phyloP scores from a whole-genome alignment of 2,329 filamentous ascomycete genomes.

The Trematosphaeria pertusa region DNA sequence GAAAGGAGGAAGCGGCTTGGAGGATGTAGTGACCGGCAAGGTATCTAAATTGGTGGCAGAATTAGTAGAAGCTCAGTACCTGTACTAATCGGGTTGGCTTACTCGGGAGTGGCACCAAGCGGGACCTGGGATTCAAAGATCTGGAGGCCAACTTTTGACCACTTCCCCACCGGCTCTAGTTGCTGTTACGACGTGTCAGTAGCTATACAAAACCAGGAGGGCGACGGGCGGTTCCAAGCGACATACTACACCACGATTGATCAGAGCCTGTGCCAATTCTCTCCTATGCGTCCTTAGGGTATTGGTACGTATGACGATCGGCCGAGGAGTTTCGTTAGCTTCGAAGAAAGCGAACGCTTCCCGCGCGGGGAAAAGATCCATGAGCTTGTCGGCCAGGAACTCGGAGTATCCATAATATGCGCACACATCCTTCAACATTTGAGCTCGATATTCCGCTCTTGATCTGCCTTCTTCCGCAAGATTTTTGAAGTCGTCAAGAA shows the following conservation, averaged over 20 bases:
- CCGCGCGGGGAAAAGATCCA: conserved; percentile 86
- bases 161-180: conserved; percentile 95
- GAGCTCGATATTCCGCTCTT: conserved; percentile 84
- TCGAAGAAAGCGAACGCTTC: conserved; percentile 99
- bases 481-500: conserved; percentile 86
- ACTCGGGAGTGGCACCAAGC: conserved; percentile 92
- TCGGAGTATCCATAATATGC: conserved; percentile 96
- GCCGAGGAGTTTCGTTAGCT: conserved; percentile 93
- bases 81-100: no score
- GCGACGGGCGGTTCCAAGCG: no score
- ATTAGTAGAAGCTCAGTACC: no score
- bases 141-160: conserved; percentile 97
- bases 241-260: conserved; percentile 95
- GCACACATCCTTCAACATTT: conserved; percentile 90
- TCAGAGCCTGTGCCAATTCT: conserved; percentile 89
- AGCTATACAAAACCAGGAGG: no score
- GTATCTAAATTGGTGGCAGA: no score
- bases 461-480: conserved; percentile 81
- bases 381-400: conserved; percentile 95
- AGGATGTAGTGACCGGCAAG: conserved; percentile 97
- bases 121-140: conserved; percentile 90
- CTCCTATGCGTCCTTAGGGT: conserved; percentile 79
- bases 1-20: conserved; percentile 93
- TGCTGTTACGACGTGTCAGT: no score
- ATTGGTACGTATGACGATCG: conserved; percentile 96